Base-by-base conservation (phyloP, 441 rosid species). In the Arabidopsis hybrid region DNA sequence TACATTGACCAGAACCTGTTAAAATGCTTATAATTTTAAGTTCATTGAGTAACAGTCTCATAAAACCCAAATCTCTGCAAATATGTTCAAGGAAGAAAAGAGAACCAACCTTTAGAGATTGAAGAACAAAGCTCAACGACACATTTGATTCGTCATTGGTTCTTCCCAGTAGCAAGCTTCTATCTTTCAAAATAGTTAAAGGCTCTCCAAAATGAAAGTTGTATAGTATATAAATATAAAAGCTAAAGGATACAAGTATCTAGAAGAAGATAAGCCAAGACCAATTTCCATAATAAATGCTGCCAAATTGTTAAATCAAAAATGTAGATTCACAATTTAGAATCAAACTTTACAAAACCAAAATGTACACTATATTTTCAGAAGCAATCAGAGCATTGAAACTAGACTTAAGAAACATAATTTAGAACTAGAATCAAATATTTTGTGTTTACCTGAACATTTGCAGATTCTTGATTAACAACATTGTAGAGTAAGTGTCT, bases 401-500 rank as follows among this genome's bases (percentile, higher is more conserved):
- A 51, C 59, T 18, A 51, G 7, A 51, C 7, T 32, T 56, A 6
- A 17, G 7, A 65, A 4, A 32, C 60, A 13, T 0, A 4, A 7
- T 6, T 43, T 43, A 46, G 4, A 14, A 46, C 4, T 14, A 14
- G 5, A 31, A 35, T 13, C 3, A 58, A 59, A 34, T 26, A 18
- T 32, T 14, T 35, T 42, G 35, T 32, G 59, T 31, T 26, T 82
- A 90, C 97, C 95, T 89, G 73, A 63, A 82, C 35, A 76, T 80
- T 72, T 12, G 58, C 69, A 34, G 80, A 76, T 79, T 83, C 67
- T 74, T 76, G 86, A 74, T 80, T 82, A 9, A 89, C 79, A 18
- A 79, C 89, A 80, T 90, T 92, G 79, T 53, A 88, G 16, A 92
- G 89, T n/a, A 94, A 79, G 83, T 94, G 97, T 61, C 91, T 81